phyloP scores from a whole-genome alignment of 2,329 filamentous ascomycete species.

The Plenodomus biglobosus region DNA sequence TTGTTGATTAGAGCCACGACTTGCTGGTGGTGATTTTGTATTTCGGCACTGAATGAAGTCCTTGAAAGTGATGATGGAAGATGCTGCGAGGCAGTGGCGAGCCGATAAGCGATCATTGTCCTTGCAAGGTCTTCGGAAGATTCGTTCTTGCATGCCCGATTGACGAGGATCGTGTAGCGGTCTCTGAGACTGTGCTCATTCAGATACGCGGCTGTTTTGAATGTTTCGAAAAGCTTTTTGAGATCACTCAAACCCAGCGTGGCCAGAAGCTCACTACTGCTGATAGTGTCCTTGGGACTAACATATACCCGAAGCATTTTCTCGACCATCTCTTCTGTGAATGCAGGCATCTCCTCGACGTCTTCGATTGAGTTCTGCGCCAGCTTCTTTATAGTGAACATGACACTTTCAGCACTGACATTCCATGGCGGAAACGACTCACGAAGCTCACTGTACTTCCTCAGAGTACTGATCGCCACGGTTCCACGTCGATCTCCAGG shows the following conservation, averaged over 20 bases:
- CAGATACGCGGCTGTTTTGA: constrained; percentile 33
- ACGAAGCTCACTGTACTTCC: constrained; percentile 17
- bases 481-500: constrained; percentile 49
- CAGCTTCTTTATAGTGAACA: constrained; percentile 40
- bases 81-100: constrained; percentile 22
- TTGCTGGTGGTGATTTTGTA: constrained; percentile 22
- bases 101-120: constrained; percentile 37
- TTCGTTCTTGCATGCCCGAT: constrained; percentile 28
- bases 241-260: constrained; percentile 2
- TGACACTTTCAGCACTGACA: constrained; percentile 36
- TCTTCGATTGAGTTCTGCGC: constrained; percentile 35
- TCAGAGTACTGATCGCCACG: constrained; percentile 36
- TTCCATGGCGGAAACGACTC: constrained; percentile 20
- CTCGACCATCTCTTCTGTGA: constrained; percentile 22
- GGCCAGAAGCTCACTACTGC: not conserved
- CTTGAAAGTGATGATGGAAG: constrained; percentile 21
- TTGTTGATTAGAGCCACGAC: constrained; percentile 22
- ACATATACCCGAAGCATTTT: constrained; percentile 25
- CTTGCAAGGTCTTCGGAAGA: constrained; percentile 18
- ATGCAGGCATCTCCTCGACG: constrained; percentile 22
- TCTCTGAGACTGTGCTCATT: constrained; percentile 30
- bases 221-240: constrained; percentile 8
- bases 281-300: not conserved
- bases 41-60: constrained; percentile 24
- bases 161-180: constrained; percentile 35